Conservation (phyloP, 768 basidiomycete species). For the Suillus cothurnatus region DNA sequence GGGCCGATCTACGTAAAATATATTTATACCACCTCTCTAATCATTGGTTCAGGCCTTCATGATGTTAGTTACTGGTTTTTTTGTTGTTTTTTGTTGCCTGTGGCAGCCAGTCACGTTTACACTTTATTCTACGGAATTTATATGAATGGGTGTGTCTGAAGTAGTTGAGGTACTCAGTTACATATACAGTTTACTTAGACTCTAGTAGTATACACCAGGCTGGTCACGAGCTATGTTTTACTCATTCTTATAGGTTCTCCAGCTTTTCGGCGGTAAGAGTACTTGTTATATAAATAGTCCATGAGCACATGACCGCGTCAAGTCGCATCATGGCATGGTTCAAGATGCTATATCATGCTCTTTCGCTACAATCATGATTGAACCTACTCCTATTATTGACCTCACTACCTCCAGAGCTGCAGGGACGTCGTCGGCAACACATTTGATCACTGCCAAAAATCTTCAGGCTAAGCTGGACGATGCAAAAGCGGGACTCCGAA, state of each 20-base stretch:
- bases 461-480: slow-evolving; percentile 31
- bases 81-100: background rate
- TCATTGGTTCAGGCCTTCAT: background rate
- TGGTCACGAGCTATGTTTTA: background rate
- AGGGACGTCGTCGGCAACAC: background rate
- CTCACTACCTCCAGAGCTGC: background rate
- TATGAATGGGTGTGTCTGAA: background rate
- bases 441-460: slow-evolving; percentile 15
- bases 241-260: background rate
- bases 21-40: slow-evolving; percentile 7
- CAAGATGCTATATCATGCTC: background rate
- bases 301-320: slow-evolving; percentile 2
- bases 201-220: background rate
- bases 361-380: background rate
- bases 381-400: background rate
- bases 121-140: background rate
- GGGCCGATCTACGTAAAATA: slow-evolving; percentile 7
- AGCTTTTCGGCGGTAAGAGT: background rate
- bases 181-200: background rate
- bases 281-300: background rate
- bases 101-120: background rate
- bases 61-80: background rate
- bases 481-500: slow-evolving; percentile 19
- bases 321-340: background rate
- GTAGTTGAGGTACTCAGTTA: background rate